phyloP scores from a whole-genome alignment of 1,284 basidiomycete genomes.

The Puccinia novopanici region DNA sequence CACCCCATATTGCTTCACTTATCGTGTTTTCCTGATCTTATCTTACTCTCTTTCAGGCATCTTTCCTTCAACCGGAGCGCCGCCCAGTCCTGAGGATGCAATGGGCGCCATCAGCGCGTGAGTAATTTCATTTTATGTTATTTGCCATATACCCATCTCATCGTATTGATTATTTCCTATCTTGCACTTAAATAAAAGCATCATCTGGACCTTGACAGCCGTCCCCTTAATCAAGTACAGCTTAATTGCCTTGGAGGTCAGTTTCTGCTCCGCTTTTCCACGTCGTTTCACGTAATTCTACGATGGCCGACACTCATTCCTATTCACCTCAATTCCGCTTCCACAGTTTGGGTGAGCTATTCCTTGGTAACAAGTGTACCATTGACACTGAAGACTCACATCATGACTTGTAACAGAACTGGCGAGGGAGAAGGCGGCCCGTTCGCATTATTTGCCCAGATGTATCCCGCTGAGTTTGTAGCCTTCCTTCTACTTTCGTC shows the following conservation, averaged over 20 bases:
- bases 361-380: neutral
- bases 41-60: slow-evolving; percentile 11
- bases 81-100: slow-evolving; percentile 41
- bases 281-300: neutral
- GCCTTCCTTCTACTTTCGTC: no score
- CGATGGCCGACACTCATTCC: neutral
- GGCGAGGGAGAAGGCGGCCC: slow-evolving; percentile 50
- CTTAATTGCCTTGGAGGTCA: slow-evolving; percentile 45
- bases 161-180: neutral
- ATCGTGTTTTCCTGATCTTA: neutral
- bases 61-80: slow-evolving; percentile 28
- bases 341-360: slow-evolving; percentile 18
- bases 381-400: neutral
- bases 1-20: neutral
- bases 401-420: slow-evolving; percentile 10
- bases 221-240: slow-evolving; percentile 49
- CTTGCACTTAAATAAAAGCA: neutral
- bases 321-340: neutral
- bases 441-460: slow-evolving; percentile 49
- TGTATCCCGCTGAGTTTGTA: slow-evolving; percentile 49
- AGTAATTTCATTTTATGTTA: neutral
- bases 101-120: slow-evolving; percentile 48
- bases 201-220: slow-evolving; percentile 48
- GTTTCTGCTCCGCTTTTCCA: neutral
- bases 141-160: neutral